A percentile compares a stretch with the other conserved stretches of the same genome.
phyloP scores from a whole-genome alignment of 2,329 filamentous ascomycete genomes.

The Diaporthe caulivora region DNA sequence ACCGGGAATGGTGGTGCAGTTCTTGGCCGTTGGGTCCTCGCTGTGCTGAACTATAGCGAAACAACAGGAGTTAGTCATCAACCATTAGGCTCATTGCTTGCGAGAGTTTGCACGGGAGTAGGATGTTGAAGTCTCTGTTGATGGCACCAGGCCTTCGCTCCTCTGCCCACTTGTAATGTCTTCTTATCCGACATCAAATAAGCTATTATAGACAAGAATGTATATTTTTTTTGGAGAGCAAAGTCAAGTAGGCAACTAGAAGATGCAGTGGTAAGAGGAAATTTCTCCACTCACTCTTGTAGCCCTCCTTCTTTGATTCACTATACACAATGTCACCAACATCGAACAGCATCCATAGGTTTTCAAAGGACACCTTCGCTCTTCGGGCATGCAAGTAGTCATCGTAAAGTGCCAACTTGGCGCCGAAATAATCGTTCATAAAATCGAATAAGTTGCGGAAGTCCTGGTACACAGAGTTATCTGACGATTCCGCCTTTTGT shows the following conservation, averaged over 20 bases:
- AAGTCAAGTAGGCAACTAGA: too few relatives aligned
- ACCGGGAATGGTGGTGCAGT: neutral
- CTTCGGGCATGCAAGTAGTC: neutral
- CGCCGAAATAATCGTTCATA: neutral
- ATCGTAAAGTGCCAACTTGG: neutral
- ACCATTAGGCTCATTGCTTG: neutral
- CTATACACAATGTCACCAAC: neutral
- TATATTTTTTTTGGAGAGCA: too few relatives aligned
- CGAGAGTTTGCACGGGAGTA: too few relatives aligned
- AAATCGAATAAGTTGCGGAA: neutral
- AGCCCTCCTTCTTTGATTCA: neutral
- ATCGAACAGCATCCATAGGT: neutral
- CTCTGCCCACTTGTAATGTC: too few relatives aligned
- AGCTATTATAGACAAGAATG: too few relatives aligned
- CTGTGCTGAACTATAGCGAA: neutral
- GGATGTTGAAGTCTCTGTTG: too few relatives aligned
- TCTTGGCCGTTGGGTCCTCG: neutral
- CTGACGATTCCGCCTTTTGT: neutral
- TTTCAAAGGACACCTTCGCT: neutral
- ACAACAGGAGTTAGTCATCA: neutral
- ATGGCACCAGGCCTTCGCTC: too few relatives aligned
- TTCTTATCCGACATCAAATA: too few relatives aligned
- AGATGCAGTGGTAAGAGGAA: too few relatives aligned
- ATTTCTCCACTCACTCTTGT: neutral
- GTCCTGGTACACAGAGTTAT: neutral